Evolutionary conservation across 169 alveolate species (phyloP).

Genomic region (Eimeria brunetti): DNA sequence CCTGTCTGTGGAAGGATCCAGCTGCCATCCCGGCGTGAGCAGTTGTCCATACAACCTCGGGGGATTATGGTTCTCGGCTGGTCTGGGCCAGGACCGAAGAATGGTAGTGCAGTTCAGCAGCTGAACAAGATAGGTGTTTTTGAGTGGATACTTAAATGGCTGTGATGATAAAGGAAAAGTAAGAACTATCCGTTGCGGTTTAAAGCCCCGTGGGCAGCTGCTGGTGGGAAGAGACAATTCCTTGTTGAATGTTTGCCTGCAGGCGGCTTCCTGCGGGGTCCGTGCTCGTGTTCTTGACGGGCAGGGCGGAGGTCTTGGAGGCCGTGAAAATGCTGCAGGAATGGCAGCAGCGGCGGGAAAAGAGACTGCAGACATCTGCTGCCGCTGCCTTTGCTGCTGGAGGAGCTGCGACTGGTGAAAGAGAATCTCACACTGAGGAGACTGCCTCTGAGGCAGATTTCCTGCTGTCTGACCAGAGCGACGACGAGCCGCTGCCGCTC

Average conservation of each 20-base stretch:
- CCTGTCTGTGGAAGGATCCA: neutral
- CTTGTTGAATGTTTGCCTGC: slow-evolving; percentile 72
- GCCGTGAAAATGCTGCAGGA: slow-evolving; percentile 89
- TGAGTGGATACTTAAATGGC: neutral
- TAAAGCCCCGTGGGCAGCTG: neutral
- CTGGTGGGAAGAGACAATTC: neutral
- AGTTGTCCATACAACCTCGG: neutral
- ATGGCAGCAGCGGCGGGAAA: slow-evolving; percentile 83
- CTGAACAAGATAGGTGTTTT: too few species aligned
- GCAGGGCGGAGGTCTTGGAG: slow-evolving; percentile 96
- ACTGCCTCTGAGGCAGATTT: slow-evolving; percentile 9
- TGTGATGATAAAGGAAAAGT: neutral
- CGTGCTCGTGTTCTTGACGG: slow-evolving; percentile 97
- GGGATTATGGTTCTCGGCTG: too few species aligned
- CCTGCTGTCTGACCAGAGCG: slow-evolving; percentile 52
- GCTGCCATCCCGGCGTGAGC: neutral
- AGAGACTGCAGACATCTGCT: slow-evolving; percentile 52
- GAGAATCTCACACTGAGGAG: slow-evolving; percentile 12
- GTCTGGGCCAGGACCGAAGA: too few species aligned
- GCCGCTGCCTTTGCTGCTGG: slow-evolving; percentile 65
- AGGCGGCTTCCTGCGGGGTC: slow-evolving; percentile 98
- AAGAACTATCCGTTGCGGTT: neutral
- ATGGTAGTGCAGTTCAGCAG: too few species aligned
- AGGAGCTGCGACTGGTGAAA: slow-evolving; percentile 45
- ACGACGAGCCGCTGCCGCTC: slow-evolving; percentile 77